phyloP scores from a whole-genome alignment of 768 basidiomycete species.

The Pleurotus cornucopiae region DNA sequence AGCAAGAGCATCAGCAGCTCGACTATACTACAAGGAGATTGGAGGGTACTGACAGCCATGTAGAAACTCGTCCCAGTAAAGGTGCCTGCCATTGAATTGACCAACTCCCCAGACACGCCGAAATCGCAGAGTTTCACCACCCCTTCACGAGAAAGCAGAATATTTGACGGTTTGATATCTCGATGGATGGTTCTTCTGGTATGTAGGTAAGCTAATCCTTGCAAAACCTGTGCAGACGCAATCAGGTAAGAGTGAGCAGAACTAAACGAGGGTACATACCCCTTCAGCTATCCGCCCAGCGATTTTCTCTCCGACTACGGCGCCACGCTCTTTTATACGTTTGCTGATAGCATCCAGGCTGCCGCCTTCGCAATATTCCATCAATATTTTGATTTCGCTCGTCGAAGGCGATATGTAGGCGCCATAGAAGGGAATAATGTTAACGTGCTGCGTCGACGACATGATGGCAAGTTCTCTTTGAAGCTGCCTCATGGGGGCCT shows the following conservation, averaged over 20 bases:
- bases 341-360: conserved; percentile 88
- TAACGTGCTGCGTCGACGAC: conserved; percentile 75
- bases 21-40: not conserved
- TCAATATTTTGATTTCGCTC: conserved; percentile 92
- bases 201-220: conserved; percentile 93
- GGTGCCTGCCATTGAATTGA: conserved; percentile 87
- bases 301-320: conserved; percentile 80
- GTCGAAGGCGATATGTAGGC: conserved; percentile 85
- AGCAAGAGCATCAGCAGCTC: conserved; percentile 11
- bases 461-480: conserved; percentile 90
- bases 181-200: conserved; percentile 90
- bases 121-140: conserved; percentile 93
- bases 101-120: conserved; percentile 94
- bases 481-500: conserved; percentile 90
- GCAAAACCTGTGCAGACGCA: conserved; percentile 55
- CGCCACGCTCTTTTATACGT: conserved; percentile 74
- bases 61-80: conserved; percentile 98
- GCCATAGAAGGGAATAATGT: conserved; percentile 90
- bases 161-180: conserved; percentile 92
- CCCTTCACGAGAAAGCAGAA: conserved; percentile 86
- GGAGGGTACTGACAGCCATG: conserved; percentile 80
- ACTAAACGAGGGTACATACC: conserved; percentile 40
- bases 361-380: conserved; percentile 87
- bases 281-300: conserved; percentile 92
- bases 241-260: conserved; percentile 7